Percentiles rank a stretch among this genome's conserved stretches.
These are phyloP conservation scores for Lactarius indigo DNA, from an alignment of 768 basidiomycete species.

Conservation along the genomic window DNA sequence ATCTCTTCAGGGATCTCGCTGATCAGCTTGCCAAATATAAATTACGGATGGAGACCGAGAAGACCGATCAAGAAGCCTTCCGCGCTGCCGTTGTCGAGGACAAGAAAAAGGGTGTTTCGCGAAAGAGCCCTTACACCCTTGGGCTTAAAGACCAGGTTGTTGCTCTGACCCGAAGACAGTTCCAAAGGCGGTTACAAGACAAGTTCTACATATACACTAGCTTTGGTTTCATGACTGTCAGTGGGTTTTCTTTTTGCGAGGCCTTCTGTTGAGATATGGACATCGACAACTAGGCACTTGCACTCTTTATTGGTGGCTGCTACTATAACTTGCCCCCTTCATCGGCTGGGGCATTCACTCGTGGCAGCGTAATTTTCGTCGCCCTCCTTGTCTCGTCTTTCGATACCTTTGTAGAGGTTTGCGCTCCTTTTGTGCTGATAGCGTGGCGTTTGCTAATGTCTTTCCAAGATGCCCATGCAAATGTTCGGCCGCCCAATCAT, in stretches of 20 bases:
- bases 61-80: slow-evolving; percentile 71
- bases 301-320: slow-evolving; percentile 67
- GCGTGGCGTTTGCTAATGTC: slow-evolving; percentile 34
- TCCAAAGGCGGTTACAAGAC: slow-evolving; percentile 72
- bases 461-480: slow-evolving; percentile 59
- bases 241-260: slow-evolving; percentile 41
- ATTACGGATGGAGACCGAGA: slow-evolving; percentile 52
- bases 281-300: slow-evolving; percentile 31
- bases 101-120: slow-evolving; percentile 76
- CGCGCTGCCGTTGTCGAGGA: slow-evolving; percentile 69
- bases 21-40: slow-evolving; percentile 55
- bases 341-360: slow-evolving; percentile 82
- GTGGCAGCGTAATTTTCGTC: slow-evolving; percentile 77
- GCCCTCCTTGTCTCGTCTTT: slow-evolving; percentile 64
- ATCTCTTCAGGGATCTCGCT: slow-evolving; percentile 42
- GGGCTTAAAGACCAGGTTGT: slow-evolving; percentile 72
- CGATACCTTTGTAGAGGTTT: slow-evolving; percentile 68
- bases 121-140: slow-evolving; percentile 80
- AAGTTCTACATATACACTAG: slow-evolving; percentile 73
- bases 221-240: slow-evolving; percentile 58
- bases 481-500: slow-evolving; percentile 82
- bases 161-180: slow-evolving; percentile 69
- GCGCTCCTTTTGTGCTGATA: not conserved
- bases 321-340: slow-evolving; percentile 73
- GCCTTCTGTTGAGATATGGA: not conserved